A percentile compares a stretch with the other conserved stretches of the same genome.
These are phyloP conservation scores for Apiotrichum akiyoshidainum DNA, from an alignment of 1,284 basidiomycete species.

Conservation along the genomic window DNA sequence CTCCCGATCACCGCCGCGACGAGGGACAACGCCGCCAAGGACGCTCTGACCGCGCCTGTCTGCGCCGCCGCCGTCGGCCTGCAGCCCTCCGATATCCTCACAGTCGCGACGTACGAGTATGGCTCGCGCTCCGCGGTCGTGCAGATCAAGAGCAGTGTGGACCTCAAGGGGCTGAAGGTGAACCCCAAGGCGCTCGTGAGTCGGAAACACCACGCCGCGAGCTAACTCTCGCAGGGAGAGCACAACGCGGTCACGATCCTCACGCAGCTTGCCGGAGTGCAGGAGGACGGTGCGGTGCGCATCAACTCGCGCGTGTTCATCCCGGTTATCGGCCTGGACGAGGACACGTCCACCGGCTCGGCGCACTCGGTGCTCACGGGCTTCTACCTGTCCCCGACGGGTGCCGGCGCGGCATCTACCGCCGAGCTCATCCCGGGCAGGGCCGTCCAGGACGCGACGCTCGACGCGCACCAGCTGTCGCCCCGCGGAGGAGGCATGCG, in stretches of 20 bases:
- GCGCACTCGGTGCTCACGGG: conserved; percentile 33
- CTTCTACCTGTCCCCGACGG: conserved; percentile 29
- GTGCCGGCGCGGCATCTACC: background rate
- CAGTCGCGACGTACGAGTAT: conserved; percentile 5
- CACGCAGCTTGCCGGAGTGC: conserved; percentile 23
- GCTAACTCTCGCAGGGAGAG: background rate
- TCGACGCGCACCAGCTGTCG: conserved; percentile 13
- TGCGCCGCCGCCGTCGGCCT: background rate
- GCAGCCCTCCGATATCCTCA: background rate
- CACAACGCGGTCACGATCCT: conserved; percentile 18
- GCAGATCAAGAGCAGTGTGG: background rate
- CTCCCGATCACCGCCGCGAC: conserved; percentile 55
- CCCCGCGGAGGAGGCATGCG: conserved; percentile 10
- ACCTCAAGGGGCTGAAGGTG: conserved; percentile 7
- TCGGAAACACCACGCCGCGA: no score
- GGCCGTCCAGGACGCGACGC: background rate
- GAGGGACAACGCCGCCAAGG: background rate
- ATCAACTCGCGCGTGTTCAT: conserved; percentile 32
- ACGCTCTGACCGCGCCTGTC: background rate
- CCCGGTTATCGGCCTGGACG: conserved; percentile 31
- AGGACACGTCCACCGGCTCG: conserved; percentile 42
- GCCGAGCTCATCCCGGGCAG: background rate
- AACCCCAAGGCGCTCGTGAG: background rate
- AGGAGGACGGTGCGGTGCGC: conserved; percentile 1
- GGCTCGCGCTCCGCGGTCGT: background rate